phyloP scores from a whole-genome alignment of 73 alveolate species.

The Paraurostyla sp. region DNA sequence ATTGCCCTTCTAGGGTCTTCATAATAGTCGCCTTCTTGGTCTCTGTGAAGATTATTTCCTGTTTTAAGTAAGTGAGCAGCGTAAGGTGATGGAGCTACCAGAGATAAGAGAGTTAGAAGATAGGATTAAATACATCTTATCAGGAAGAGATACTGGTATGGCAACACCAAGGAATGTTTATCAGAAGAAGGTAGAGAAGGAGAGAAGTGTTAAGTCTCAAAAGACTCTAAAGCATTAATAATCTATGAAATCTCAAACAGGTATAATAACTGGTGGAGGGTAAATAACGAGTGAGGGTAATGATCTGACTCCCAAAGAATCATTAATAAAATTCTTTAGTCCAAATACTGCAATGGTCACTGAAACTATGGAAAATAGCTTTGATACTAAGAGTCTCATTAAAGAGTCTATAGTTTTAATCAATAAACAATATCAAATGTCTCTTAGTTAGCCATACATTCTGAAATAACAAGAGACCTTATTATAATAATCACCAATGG shows the following conservation, averaged over 20 bases:
- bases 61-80: background rate
- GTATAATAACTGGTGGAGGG: too few species aligned
- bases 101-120: background rate
- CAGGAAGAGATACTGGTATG: too few species aligned
- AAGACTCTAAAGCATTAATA: background rate
- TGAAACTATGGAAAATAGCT: background rate
- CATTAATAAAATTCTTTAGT: background rate
- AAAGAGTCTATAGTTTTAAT: background rate
- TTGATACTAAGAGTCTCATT: background rate
- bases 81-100: background rate
- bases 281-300: too few species aligned
- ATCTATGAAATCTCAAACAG: background rate
- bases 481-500: background rate
- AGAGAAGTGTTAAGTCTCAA: background rate
- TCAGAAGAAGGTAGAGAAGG: background rate
- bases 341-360: background rate
- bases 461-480: background rate
- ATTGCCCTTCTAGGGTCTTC: slow-evolving; percentile 14
- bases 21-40: background rate
- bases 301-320: too few species aligned
- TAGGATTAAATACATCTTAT: background rate
- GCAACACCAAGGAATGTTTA: background rate
- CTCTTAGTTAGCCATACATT: background rate
- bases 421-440: background rate
- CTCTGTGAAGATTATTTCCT: background rate